Evolutionary conservation across 2,329 filamentous ascomycete species (phyloP).

Genomic region (Onygena corvina): DNA sequence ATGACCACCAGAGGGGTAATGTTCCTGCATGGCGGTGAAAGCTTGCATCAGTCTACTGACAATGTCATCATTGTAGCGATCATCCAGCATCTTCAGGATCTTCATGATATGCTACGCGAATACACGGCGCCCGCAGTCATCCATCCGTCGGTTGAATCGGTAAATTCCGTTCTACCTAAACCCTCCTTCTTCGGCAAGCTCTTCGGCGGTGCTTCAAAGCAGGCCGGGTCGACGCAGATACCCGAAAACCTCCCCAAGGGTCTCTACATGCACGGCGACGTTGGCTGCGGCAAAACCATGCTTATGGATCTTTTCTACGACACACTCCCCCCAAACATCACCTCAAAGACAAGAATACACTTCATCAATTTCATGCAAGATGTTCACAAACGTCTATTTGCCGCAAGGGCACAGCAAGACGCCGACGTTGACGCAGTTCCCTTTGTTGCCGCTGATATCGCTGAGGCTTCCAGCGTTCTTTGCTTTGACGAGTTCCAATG

Average conservation of each 20-base stretch:
- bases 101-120: constrained; percentile 66
- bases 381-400: constrained; percentile 80
- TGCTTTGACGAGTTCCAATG: constrained; percentile 99
- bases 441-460: constrained; percentile 89
- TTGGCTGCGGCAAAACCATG: constrained; percentile 98
- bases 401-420: constrained; percentile 77
- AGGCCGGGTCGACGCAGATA: constrained; percentile 37
- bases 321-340: constrained; percentile 68
- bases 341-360: constrained; percentile 80
- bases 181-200: constrained; percentile 41
- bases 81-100: constrained; percentile 75
- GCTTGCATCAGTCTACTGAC: too few relatives aligned
- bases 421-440: constrained; percentile 83
- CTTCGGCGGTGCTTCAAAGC: constrained; percentile 29
- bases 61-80: constrained; percentile 53
- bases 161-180: constrained; percentile 35
- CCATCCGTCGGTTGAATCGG: constrained; percentile 63
- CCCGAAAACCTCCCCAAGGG: constrained; percentile 70
- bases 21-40: not conserved
- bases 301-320: constrained; percentile 98
- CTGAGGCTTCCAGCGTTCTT: constrained; percentile 67
- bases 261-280: constrained; percentile 89
- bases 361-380: constrained; percentile 99
- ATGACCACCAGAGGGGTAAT: constrained; percentile 76
- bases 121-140: constrained; percentile 65